Evolutionary conservation across 257 asterid genomes (phyloP).

Genomic region (Scutellaria minor): DNA sequence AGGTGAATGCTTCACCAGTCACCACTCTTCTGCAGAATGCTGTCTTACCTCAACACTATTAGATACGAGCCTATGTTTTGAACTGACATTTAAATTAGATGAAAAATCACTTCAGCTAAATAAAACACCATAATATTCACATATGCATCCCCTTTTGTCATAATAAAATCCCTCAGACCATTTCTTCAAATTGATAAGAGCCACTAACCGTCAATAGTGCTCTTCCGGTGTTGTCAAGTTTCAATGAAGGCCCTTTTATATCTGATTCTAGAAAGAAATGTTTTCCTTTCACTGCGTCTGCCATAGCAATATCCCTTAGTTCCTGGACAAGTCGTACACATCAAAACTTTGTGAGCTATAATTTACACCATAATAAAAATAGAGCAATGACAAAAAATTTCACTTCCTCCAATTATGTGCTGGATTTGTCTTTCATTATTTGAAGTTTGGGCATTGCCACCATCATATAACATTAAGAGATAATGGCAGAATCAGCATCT

Average conservation of each 20-base stretch:
- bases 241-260: constrained; percentile 84
- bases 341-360: constrained; percentile 20
- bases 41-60: neutral
- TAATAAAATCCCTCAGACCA: neutral
- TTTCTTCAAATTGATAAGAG: constrained; percentile 18
- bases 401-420: constrained; percentile 1
- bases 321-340: constrained; percentile 55
- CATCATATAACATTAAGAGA: neutral
- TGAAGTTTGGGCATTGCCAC: constrained; percentile 10
- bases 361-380: constrained; percentile 14
- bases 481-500: neutral
- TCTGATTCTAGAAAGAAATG: constrained; percentile 88
- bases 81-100: neutral
- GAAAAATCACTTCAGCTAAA: constrained; percentile 19
- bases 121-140: no score
- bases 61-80: neutral
- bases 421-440: neutral
- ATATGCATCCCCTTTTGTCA: constrained; percentile 12
- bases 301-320: constrained; percentile 63
- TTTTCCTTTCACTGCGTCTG: constrained; percentile 81
- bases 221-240: constrained; percentile 91
- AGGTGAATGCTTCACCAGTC: neutral
- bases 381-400: constrained; percentile 15
- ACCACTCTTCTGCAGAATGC: neutral
- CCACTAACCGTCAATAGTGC: constrained; percentile 83